Evolutionary conservation across 2,329 filamentous ascomycete genomes (phyloP), one percentile per base, ranked within the genome.

Genomic region (Coleophoma eucalyptorum): DNA sequence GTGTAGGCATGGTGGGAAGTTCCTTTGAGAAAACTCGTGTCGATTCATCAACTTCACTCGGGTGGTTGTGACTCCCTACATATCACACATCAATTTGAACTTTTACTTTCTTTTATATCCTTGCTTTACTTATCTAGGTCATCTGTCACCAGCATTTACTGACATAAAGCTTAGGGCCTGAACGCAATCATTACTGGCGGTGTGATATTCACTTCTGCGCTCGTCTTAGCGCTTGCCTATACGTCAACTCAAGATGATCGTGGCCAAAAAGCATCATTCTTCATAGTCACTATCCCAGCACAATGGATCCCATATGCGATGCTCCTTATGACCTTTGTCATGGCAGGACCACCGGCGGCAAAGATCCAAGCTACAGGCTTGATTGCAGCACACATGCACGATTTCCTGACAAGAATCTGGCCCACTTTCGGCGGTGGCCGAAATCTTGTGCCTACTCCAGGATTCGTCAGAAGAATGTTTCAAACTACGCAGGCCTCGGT

Each of bases 331-430:
- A 87, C 86, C 11, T 76, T 96, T 19, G 72, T 97, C 48, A 81
- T 88, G 65, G 76, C 71, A 5, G 85, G 86, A 11, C 76, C 77
- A 34, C 58, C 68, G 3, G 71, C 70, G 16, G 78, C 88, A 11
- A 65, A 88, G 50, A 62, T 84, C 4, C 84, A 95, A 63, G 68
- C 83, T 4, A 89, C 82, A 33, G 94, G 94, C n/a, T 76, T 99
- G 11, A 57, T 96, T 41, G 89, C 92, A 12, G 92, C 92, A 4
- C 94, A 99, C 67, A 64, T 94, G 18, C 96, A 90, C 69, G 89
- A 97, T 66, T 99, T 97, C 65, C 69, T 97, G 46, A 90, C 89
- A 2, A 81, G 89, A 45, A 78, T 97, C 40, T 97, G 91, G 77
- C 94, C 94, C 5, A 83, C 89, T 50, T 94, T 94, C 65, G 93